These are phyloP conservation scores for Fusarium cyanostomum DNA, from an alignment of 2,329 filamentous ascomycete genomes.

Conservation along the genomic window DNA sequence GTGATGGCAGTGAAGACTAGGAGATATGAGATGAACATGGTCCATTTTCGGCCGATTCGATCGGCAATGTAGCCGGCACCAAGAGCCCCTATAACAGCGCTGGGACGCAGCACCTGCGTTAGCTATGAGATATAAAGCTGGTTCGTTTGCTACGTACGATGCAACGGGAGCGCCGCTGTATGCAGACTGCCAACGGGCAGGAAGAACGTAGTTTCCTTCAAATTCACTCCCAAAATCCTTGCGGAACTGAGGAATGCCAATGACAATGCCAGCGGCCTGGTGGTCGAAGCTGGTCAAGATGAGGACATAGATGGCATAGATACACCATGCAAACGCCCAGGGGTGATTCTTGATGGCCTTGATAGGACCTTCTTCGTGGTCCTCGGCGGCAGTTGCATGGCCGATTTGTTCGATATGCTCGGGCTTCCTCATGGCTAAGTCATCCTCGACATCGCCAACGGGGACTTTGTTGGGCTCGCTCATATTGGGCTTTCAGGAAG, in stretches of 20 bases:
- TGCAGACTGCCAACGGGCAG: constrained; percentile 31
- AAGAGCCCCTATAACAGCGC: constrained; percentile 26
- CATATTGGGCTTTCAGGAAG: too few species aligned
- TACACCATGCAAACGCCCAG: constrained; percentile 27
- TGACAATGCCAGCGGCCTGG: constrained; percentile 24
- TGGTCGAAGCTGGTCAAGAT: constrained; percentile 34
- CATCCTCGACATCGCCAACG: constrained; percentile 12
- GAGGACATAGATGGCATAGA: constrained; percentile 32
- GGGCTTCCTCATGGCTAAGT: constrained; percentile 7
- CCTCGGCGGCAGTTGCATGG: constrained; percentile 21
- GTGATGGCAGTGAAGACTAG: constrained; percentile 29
- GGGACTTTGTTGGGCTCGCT: too few species aligned
- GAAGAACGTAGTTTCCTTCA: constrained; percentile 23
- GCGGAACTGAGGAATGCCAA: constrained; percentile 32
- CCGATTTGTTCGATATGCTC: constrained; percentile 30
- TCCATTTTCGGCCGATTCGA: constrained; percentile 30
- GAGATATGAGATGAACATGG: constrained; percentile 23
- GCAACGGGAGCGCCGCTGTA: constrained; percentile 33
- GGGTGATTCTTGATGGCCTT: constrained; percentile 25
- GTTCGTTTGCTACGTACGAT: constrained; percentile 14
- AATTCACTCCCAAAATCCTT: constrained; percentile 29
- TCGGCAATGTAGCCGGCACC: constrained; percentile 25
- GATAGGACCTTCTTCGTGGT: constrained; percentile 19
- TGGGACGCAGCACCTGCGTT: not conserved
- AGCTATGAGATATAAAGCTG: not conserved